Evolutionary conservation across 805 yeast species (phyloP).

Genomic region (Citeromyces matritensis): DNA sequence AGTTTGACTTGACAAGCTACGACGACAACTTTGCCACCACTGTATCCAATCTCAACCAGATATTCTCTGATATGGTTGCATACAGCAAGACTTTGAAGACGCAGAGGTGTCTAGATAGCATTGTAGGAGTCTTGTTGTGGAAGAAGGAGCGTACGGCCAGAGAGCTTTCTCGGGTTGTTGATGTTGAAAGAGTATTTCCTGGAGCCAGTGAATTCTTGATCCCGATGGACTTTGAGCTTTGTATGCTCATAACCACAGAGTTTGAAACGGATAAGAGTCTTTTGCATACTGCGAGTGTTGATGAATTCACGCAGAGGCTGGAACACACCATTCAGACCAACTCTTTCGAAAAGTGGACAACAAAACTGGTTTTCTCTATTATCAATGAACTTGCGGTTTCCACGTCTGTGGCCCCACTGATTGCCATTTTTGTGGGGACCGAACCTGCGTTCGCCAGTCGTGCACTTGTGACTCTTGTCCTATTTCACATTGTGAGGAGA

Average conservation of each 20-base stretch:
- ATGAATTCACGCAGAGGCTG: conserved; percentile 4
- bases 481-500: conserved; percentile 10
- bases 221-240: not conserved
- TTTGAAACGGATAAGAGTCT: not conserved
- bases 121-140: no score
- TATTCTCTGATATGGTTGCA: no score
- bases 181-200: no score
- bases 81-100: no score
- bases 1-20: conserved; percentile 4
- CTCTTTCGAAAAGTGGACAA: conserved; percentile 14
- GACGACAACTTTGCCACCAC: conserved; percentile 1
- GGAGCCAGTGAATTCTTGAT: not conserved
- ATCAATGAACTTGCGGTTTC: conserved; percentile 15
- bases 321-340: conserved; percentile 3
- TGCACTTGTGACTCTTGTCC: conserved; percentile 11
- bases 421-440: conserved; percentile 18
- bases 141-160: no score
- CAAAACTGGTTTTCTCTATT: conserved; percentile 15
- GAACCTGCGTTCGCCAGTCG: conserved; percentile 10
- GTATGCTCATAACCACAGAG: not conserved
- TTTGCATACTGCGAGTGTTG: not conserved
- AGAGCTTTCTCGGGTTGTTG: no score
- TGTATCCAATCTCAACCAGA: no score
- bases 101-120: no score
- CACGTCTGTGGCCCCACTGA: conserved; percentile 15